A percentile compares a stretch with the other conserved stretches of the same genome.
Conservation (phyloP, 2,329 filamentous ascomycete genomes). For the Aspergillus melleus region DNA sequence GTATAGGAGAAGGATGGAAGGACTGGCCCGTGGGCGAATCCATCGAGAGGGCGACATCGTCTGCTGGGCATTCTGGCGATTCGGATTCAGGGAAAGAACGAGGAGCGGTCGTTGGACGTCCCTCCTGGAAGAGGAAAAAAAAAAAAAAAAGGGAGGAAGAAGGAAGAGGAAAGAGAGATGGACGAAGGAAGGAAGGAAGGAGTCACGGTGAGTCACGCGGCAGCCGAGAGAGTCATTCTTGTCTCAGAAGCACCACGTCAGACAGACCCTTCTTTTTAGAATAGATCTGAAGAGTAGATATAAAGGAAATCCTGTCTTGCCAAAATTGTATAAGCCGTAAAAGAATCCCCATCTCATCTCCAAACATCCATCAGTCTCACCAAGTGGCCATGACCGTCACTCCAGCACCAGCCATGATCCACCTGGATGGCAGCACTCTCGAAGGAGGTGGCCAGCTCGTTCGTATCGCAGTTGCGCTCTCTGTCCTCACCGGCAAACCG, state of each 20-base stretch:
- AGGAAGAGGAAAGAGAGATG: background rate
- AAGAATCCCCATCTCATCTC: too few species aligned
- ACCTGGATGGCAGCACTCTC: conserved; percentile 57
- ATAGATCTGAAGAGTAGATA: too few species aligned
- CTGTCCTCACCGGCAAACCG: conserved; percentile 52
- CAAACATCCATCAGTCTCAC: too few species aligned
- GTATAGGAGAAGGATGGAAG: background rate
- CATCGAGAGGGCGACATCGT: background rate
- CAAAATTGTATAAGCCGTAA: too few species aligned
- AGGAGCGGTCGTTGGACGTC: background rate
- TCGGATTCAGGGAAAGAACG: background rate
- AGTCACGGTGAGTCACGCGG: background rate
- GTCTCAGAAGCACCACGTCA: too few species aligned
- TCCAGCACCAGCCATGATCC: conserved; percentile 20
- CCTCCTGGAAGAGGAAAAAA: too few species aligned
- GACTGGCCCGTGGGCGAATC: background rate
- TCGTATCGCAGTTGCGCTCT: conserved; percentile 56
- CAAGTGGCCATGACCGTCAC: too few species aligned
- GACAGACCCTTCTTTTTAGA: too few species aligned
- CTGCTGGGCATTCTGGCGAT: too few species aligned
- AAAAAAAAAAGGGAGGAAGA: too few species aligned
- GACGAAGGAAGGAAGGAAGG: too few species aligned
- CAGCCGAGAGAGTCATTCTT: background rate
- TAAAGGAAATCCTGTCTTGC: too few species aligned
- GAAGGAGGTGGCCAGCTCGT: conserved; percentile 65